These are phyloP conservation scores for Paecilomyces fulvus DNA, from an alignment of 2,329 filamentous ascomycete species.

Conservation along the genomic window DNA sequence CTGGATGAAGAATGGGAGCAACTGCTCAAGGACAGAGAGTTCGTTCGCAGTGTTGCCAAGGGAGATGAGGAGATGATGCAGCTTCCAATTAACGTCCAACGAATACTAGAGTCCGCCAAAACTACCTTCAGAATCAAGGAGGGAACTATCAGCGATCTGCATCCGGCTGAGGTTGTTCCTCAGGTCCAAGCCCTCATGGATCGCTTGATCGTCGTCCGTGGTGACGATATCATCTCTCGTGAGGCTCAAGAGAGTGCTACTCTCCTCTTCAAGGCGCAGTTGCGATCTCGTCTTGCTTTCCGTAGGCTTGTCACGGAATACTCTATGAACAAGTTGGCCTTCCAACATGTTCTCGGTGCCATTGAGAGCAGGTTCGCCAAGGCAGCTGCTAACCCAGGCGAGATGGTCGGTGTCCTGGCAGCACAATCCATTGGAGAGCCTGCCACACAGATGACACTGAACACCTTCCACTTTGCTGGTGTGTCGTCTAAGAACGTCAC, in stretches of 20 bases:
- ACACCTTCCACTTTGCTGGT: slow-evolving; percentile 99
- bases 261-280: slow-evolving; percentile 80
- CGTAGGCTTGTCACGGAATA: slow-evolving; percentile 84
- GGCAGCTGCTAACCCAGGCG: slow-evolving; percentile 79
- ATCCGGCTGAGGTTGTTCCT: slow-evolving; percentile 78
- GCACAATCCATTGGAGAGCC: slow-evolving; percentile 98
- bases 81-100: slow-evolving; percentile 80
- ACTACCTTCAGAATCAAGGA: slow-evolving; percentile 86
- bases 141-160: slow-evolving; percentile 75
- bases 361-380: slow-evolving; percentile 81
- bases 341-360: slow-evolving; percentile 86
- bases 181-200: slow-evolving; percentile 67
- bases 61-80: slow-evolving; percentile 82
- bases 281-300: slow-evolving; percentile 84
- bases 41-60: slow-evolving; percentile 63
- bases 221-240: slow-evolving; percentile 67
- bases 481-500: slow-evolving; percentile 99
- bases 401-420: slow-evolving; percentile 97
- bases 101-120: slow-evolving; percentile 85
- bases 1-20: slow-evolving; percentile 84
- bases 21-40: slow-evolving; percentile 63
- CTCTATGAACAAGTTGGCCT: slow-evolving; percentile 79
- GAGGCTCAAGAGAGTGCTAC: slow-evolving; percentile 88
- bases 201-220: slow-evolving; percentile 76
- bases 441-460: slow-evolving; percentile 97